phyloP scores from a whole-genome alignment of 2,329 filamentous ascomycete genomes.

The Claviceps quebecensis region DNA sequence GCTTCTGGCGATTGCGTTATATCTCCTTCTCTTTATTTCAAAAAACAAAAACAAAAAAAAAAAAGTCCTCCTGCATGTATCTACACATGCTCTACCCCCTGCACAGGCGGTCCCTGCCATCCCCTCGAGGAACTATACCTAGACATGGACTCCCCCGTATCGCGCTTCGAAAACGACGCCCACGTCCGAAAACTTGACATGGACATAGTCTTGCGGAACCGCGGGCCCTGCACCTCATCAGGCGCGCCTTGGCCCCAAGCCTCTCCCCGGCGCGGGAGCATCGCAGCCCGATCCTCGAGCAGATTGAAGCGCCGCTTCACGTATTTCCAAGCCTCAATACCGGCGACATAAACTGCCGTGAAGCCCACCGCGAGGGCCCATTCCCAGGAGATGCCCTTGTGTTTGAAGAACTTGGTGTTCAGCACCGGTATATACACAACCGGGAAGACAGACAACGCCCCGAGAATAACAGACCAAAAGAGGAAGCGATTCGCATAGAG shows the following conservation, averaged over 20 bases:
- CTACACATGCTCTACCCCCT: slow-evolving; percentile 3
- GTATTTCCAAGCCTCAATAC: slow-evolving; percentile 60
- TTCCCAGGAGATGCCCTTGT: slow-evolving; percentile 58
- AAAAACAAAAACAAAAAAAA: too few relatives aligned
- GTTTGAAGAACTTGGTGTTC: slow-evolving; percentile 59
- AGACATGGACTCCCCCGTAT: slow-evolving; percentile 23
- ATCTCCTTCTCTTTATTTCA: too few relatives aligned
- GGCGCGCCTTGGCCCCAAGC: slow-evolving; percentile 38
- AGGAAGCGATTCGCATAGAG: slow-evolving; percentile 57
- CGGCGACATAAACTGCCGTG: slow-evolving; percentile 48
- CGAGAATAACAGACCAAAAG: slow-evolving; percentile 50
- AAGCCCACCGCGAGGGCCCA: slow-evolving; percentile 56
- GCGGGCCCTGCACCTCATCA: slow-evolving; percentile 26
- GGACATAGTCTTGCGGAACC: slow-evolving; percentile 34
- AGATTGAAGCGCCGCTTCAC: slow-evolving; percentile 43
- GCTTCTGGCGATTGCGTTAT: too few relatives aligned
- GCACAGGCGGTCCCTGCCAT: not conserved
- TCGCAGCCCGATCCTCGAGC: slow-evolving; percentile 30
- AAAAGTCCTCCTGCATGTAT: too few relatives aligned
- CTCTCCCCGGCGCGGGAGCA: slow-evolving; percentile 25
- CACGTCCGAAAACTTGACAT: slow-evolving; percentile 37
- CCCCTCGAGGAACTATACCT: slow-evolving; percentile 14
- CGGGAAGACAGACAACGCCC: slow-evolving; percentile 48
- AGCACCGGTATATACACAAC: slow-evolving; percentile 60
- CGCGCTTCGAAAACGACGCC: slow-evolving; percentile 26